Base-by-base conservation (phyloP, 148 eudicot species). In the Pharnaceum exiguum region DNA sequence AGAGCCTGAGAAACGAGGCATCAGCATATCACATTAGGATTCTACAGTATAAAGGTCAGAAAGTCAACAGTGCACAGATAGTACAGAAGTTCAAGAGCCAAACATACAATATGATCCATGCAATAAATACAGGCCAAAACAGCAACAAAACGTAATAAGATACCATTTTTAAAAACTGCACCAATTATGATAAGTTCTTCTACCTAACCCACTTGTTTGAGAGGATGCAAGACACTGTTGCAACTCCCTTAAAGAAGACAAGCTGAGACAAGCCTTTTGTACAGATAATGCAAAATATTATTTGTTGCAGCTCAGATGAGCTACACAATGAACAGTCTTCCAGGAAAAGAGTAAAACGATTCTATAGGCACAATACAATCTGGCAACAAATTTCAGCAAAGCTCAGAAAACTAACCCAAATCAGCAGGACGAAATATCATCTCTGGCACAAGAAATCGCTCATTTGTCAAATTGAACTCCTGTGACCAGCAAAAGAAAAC, bases 381-480 rank as follows among this genome's bases (percentile, higher is more conserved):
- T 17, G 3, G 13, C 39, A 7, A n/a, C 7, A 28, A 18, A 10
- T 44, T 39, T 4, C 36, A 29, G 29, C 46, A 15, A 59, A 15
- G 26, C 4, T 33, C 21, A 16, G 36, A 0, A 36, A 43, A 66
- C 73, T 7, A 42, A 93, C 96, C 96, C 67, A 93, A 76, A 78
- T 93, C 98, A 74, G 96, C 85, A 50, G 98, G 96, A 25, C 83
- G 90, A 33, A 93, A 93, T 40, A 93, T 70, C 98, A 93, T 93
- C 82, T 93, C 98, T n/a, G 98, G 98, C 42, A 93, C 98, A 78
- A 93, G 84, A 74, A 93, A 91, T 36, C 98, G 86, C 80, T 93
- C 98, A 70, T 93, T 93, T 33, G 95, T 83, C 80, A 93, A 67
- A 73, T 76, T 72, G 57, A 93, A 81, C 75, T 93, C 98, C 98